Base-by-base conservation (phyloP, 495 filamentous ascomycete genomes). In the Glonium stellatum region DNA sequence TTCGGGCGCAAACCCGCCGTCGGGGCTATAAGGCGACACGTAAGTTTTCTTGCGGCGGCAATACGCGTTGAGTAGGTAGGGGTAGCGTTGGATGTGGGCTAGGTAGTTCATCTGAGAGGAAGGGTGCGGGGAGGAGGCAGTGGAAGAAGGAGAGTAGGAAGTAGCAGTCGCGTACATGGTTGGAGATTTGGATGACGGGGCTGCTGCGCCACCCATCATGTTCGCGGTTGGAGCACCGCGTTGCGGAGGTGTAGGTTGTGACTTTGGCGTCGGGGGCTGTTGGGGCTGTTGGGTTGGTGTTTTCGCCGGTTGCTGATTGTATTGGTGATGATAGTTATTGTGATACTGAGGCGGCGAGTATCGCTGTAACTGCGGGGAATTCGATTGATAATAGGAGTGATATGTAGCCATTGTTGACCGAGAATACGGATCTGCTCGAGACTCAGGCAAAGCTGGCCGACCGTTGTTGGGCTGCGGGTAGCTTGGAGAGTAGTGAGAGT, bases 41-140 rank as follows among this genome's bases (percentile, higher is more conserved):
- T 75, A 71, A 55, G 64, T 66, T 55, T 64, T 62, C 37, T 67
- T 58, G 56, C 65, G 67, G 35, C 70, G 55, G 52, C 70, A 67
- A 57, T 65, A 73, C 48, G 68, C 66, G 60, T 75, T 71, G 35
- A 60, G 67, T 0, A 75, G 70, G 58, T 73, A 75, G 11, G 71
- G 71, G 59, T 75, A 75, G 55, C 70, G 63, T 41, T 68, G 69
- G 31, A 73, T 39, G 54, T 70, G 67, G 53, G 57, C 59, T 39
- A 73, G 56, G 58, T 73, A 73, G 4, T 64, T 65, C 23, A 36
- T 61, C 11, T 67, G 61, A 13, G 65, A 61, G 15, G 60, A 49
- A 53, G 53, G 27, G 27, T 31, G 48, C 48, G 63, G 58, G 44
- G 46, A 63, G 25, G 54, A 53, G 39, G 62, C 49, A 58, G 61